Percentiles rank a stretch among this genome's conserved stretches.
These are phyloP conservation scores for Euphorbia celastroides DNA, from an alignment of 441 rosid species.

Conservation along the genomic window DNA sequence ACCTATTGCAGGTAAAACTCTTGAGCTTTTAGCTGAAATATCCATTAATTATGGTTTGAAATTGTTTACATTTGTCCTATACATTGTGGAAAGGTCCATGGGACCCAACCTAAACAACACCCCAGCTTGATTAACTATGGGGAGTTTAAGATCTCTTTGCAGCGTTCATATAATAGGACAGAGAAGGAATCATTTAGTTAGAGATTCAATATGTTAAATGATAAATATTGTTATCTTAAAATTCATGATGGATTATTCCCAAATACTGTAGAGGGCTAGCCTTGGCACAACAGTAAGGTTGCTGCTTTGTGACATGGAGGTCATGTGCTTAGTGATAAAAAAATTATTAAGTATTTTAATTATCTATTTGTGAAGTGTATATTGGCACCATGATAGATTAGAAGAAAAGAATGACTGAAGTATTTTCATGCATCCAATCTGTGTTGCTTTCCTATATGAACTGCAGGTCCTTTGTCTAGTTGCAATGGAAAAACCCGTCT, in stretches of 20 bases:
- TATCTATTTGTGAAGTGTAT: no score
- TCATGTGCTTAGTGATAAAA: no score
- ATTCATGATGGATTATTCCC: neutral
- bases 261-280: neutral
- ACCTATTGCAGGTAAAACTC: constrained; percentile 73
- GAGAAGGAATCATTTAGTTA: constrained; percentile 11
- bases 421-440: neutral
- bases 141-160: constrained; percentile 2
- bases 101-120: neutral
- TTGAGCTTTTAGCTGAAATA: constrained; percentile 5
- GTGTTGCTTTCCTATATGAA: constrained; percentile 16
- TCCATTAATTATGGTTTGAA: no score
- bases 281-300: no score
- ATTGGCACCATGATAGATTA: neutral
- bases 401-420: neutral
- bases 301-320: no score
- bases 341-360: no score
- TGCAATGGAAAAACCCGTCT: constrained; percentile 96
- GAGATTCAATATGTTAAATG: constrained; percentile 2
- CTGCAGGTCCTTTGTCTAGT: constrained; percentile 88
- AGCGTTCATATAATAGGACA: constrained; percentile 4
- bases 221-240: neutral
- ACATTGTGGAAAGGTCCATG: neutral
- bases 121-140: neutral
- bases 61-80: neutral